These are phyloP conservation scores for Metarhizium sp. DNA, from an alignment of 2,329 filamentous ascomycete genomes.

Conservation along the genomic window DNA sequence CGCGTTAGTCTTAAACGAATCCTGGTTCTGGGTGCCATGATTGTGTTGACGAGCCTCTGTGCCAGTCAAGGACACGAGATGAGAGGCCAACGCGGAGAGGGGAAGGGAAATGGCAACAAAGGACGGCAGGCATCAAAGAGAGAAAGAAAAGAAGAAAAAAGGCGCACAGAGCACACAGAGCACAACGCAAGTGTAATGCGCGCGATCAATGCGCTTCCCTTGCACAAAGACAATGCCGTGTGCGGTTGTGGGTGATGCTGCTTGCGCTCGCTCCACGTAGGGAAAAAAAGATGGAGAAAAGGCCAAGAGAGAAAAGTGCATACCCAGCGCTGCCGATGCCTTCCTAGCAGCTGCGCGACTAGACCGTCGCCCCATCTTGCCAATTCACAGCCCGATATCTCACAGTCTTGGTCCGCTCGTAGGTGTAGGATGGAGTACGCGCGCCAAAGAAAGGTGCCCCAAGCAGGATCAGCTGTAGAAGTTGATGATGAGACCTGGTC, in stretches of 20 bases:
- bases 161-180: background rate
- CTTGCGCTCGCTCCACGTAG: background rate
- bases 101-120: too few relatives aligned
- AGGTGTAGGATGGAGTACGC: background rate
- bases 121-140: background rate
- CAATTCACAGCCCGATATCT: background rate
- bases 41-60: background rate
- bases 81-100: background rate
- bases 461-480: background rate
- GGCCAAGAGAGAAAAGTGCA: conserved; percentile 12
- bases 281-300: conserved; percentile 2
- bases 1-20: conserved; percentile 26
- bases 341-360: conserved; percentile 45
- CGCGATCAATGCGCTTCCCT: background rate
- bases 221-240: background rate
- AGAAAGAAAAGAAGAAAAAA: background rate
- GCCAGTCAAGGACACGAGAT: background rate
- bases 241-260: background rate
- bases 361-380: conserved; percentile 32
- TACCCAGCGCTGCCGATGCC: conserved; percentile 43
- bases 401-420: background rate
- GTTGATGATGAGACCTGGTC: background rate
- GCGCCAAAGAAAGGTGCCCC: background rate
- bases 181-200: background rate
- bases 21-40: conserved; percentile 19